Evolutionary conservation across 1,139 yeast genomes (phyloP).

Genomic region (Blastobotrys proliferans): DNA sequence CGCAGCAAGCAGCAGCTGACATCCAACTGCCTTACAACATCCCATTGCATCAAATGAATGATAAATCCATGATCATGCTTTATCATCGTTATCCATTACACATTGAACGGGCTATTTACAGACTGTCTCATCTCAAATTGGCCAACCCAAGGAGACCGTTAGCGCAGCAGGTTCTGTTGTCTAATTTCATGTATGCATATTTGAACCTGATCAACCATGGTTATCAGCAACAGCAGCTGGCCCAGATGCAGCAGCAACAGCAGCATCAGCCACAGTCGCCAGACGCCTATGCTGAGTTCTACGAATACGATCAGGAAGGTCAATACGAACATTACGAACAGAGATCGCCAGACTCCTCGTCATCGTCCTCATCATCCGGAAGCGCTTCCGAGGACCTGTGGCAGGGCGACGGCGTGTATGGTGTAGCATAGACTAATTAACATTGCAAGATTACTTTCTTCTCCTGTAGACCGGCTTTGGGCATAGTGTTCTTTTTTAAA

Average conservation of each 20-base stretch:
- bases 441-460: no score
- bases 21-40: constrained; percentile 37
- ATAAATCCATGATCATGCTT: constrained; percentile 37
- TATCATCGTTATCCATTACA: constrained; percentile 77
- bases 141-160: constrained; percentile 92
- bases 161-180: constrained; percentile 83
- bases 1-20: constrained; percentile 21
- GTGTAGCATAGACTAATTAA: constrained; percentile 5
- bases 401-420: constrained; percentile 9
- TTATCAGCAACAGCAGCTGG: constrained; percentile 37
- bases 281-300: constrained; percentile 18
- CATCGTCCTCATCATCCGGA: constrained; percentile 6
- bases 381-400: constrained; percentile 11
- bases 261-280: constrained; percentile 20
- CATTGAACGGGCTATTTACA: constrained; percentile 90
- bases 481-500: no score
- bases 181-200: constrained; percentile 97
- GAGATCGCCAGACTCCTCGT: constrained; percentile 5
- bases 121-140: constrained; percentile 84
- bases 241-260: constrained; percentile 25
- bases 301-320: constrained; percentile 20
- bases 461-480: no score
- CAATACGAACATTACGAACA: constrained; percentile 18
- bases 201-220: constrained; percentile 85
- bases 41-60: constrained; percentile 38